Base-by-base conservation (phyloP, 495 filamentous ascomycete species). In the Ascobolus immersus region DNA sequence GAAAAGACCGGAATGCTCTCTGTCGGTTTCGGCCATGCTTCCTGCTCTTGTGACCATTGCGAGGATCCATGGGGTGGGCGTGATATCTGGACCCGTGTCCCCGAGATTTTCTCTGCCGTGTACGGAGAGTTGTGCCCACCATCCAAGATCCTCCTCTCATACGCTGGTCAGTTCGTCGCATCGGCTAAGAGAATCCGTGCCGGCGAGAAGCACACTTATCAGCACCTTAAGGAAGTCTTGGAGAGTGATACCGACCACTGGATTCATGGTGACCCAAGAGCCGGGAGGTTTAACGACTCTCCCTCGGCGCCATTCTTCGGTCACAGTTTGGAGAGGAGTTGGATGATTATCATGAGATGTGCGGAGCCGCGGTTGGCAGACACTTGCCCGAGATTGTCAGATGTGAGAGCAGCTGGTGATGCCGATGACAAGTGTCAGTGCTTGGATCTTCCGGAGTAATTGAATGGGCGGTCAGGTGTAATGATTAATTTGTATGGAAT, bases 141-240 rank as follows among this genome's bases (percentile, higher is more conserved):
- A 10, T 37, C 47, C 5, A 40, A 37, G n/a, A 45, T 53, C 9
- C 37, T 57, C 4, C 41, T 59, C 19, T 44, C 49, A 8, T 59
- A 57, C 41, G 54, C 52, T 39, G 56, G 58, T 3, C 55, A 57
- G 35, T 60, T 61, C 35, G 47, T 61, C 24, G 55, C 48, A 6
- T 55, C 53, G n/a, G 50, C 47, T 3, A 31, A 22, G 5, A 44
- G 58, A n/a, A 54, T 60, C 7, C 39, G 53, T 13, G 56, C 51
- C 4, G 41, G 50, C 1, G 31, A 33, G 17, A 51, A 44, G 28
- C 13, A 22, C 12, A 38, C 57, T 19, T 60, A 52, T 31, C 39
- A 47, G 21, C 38, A 46, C 32, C 32, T 58, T 4, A 32, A 38
- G 4, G 23, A 40, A 4, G 39, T 47, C 17, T 32, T 61, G 25